Evolutionary conservation across 1,139 yeast species (phyloP).

Genomic region (Ashbya aceris): DNA sequence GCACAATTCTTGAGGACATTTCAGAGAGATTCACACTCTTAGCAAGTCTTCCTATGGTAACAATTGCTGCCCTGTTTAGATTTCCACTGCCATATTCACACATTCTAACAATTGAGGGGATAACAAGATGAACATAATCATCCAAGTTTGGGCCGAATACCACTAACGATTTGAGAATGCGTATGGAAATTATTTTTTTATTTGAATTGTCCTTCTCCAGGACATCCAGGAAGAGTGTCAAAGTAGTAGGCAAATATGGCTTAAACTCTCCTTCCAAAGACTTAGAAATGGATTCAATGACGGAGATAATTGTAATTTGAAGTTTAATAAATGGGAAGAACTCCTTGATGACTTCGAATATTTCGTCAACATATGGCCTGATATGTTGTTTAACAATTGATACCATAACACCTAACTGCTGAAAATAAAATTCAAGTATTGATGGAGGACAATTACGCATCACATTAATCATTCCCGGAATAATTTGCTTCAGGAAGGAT

Average conservation of each 20-base stretch:
- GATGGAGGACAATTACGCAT: conserved; percentile 79
- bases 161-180: conserved; percentile 79
- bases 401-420: conserved; percentile 74
- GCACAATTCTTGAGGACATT: conserved; percentile 85
- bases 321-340: conserved; percentile 60
- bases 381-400: conserved; percentile 84
- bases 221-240: conserved; percentile 67
- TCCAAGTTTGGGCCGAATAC: conserved; percentile 83
- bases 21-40: conserved; percentile 68
- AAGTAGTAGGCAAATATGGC: conserved; percentile 64
- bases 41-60: conserved; percentile 75
- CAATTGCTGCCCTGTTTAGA: conserved; percentile 68
- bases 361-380: conserved; percentile 67
- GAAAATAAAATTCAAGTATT: conserved; percentile 81
- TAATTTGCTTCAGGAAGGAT: conserved; percentile 72
- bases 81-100: conserved; percentile 58
- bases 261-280: conserved; percentile 92
- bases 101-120: conserved; percentile 75
- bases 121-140: conserved; percentile 75
- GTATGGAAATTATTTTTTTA: conserved; percentile 55
- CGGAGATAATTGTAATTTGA: conserved; percentile 69
- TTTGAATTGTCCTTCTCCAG: conserved; percentile 68
- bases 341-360: conserved; percentile 69
- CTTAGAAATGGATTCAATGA: conserved; percentile 75
- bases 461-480: conserved; percentile 79